Evolutionary conservation across 371 early-diverging fungal genomes (phyloP), one percentile per base, ranked within the genome.

Genomic region (Circinella minor): DNA sequence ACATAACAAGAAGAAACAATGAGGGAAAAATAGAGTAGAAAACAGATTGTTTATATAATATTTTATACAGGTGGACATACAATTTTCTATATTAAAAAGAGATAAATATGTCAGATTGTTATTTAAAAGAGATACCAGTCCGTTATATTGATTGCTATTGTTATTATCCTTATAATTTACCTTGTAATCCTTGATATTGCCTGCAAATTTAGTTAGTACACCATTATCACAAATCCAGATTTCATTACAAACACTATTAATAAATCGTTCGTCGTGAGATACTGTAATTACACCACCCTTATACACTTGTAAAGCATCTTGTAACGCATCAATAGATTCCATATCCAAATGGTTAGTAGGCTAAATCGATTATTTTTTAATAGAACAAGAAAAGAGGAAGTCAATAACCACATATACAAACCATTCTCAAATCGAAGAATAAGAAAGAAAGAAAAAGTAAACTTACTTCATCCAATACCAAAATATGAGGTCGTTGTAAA

Each of bases 381-480:
- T 27, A 27, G 27, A 27, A 27, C 0, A 27, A 27, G 27, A 27
- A 27, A 27, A 27, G 27, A 27, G 27, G 0, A 27, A 27, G 27
- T 27, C 27, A 27, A 27, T 27, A 27, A 27, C 1, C 27, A 27
- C 27, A 27, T 27, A 27, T 27, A 27, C 27, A 27, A 27, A 27
- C 2, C 27, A 27, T 27, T 27, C 27, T 27, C 27, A 27, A 27
- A 27, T 27, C 27, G 27, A 27, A 27, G 27, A 27, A 27, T 2
- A 18, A 55, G 20, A 4, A 4, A 55, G 55, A 14, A 55, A 55
- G 55, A 47, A 51, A 5, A 8, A 0, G 57, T 27, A 20, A 15
- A 14, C 79, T 78, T 79, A 90, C 91, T 79, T 99, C 99, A 79
- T 99, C 99, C 49, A 97, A 91, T 77, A 98, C 93, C 79, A 99